Evolutionary conservation across 352 stramenopile species (phyloP).

Genomic region (Phytophthora sp.): DNA sequence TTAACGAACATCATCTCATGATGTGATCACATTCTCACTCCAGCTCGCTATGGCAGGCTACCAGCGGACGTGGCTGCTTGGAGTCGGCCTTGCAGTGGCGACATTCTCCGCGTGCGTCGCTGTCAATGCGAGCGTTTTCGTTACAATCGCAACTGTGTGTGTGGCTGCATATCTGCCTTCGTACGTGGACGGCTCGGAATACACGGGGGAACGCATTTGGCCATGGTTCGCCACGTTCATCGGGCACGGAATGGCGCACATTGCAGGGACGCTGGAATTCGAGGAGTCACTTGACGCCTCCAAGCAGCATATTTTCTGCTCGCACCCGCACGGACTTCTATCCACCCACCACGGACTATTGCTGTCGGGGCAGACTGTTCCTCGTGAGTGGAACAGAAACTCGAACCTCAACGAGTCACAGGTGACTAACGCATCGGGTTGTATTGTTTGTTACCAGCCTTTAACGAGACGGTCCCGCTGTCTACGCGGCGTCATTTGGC

Average conservation of each 20-base stretch:
- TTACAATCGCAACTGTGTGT: slow-evolving; percentile 32
- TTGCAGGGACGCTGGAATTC: slow-evolving; percentile 71
- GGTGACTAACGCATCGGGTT: slow-evolving; percentile 2
- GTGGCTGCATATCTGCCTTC: slow-evolving; percentile 59
- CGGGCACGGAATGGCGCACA: slow-evolving; percentile 36
- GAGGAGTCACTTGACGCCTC: slow-evolving; percentile 62
- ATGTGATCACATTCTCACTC: slow-evolving; percentile 11
- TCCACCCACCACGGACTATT: slow-evolving; percentile 76
- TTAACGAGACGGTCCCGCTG: slow-evolving; percentile 74
- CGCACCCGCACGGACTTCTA: slow-evolving; percentile 76
- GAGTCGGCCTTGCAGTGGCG: slow-evolving; percentile 39
- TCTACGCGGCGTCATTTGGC: slow-evolving; percentile 68
- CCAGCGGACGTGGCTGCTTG: slow-evolving; percentile 39
- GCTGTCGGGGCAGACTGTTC: slow-evolving; percentile 61
- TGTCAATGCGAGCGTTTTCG: slow-evolving; percentile 20
- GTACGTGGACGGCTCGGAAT: slow-evolving; percentile 63
- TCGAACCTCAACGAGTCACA: not conserved
- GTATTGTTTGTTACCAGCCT: slow-evolving; percentile 41
- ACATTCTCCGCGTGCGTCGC: slow-evolving; percentile 40
- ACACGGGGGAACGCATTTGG: slow-evolving; percentile 64
- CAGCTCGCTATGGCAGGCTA: slow-evolving; percentile 16
- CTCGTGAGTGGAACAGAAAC: slow-evolving; percentile 45
- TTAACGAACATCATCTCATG: too few species aligned
- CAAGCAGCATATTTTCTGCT: slow-evolving; percentile 83
- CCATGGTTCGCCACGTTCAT: slow-evolving; percentile 58